These are phyloP conservation scores for Clarkia xantiana DNA, from an alignment of 345 rosid species.

Conservation along the genomic window DNA sequence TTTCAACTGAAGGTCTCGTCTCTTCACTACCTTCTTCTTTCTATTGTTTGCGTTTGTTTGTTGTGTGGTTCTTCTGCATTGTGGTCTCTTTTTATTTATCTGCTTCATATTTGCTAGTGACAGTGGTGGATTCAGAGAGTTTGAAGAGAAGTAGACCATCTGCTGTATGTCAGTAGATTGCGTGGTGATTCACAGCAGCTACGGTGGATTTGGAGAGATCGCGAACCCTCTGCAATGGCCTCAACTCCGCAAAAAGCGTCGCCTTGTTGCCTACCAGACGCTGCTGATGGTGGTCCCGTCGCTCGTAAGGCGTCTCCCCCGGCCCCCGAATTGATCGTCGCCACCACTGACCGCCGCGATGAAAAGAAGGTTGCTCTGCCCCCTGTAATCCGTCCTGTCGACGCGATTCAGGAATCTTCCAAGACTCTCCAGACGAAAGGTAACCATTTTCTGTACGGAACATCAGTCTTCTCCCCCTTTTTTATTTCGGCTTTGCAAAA, in stretches of 20 bases:
- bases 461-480: neutral
- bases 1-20: neutral
- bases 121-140: conserved; percentile 1
- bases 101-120: neutral
- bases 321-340: conserved; percentile 28
- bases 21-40: too few relatives aligned
- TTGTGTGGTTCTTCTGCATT: too few relatives aligned
- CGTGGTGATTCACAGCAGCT: conserved; percentile 37
- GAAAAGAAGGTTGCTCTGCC: conserved; percentile 30
- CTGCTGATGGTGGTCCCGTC: conserved; percentile 1
- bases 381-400: conserved; percentile 49
- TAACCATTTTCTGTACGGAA: conserved; percentile 6
- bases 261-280: conserved; percentile 16
- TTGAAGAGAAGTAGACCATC: conserved; percentile 3
- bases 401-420: conserved; percentile 44
- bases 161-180: conserved; percentile 97
- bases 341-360: conserved; percentile 12
- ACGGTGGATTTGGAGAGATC: conserved; percentile 72
- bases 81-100: neutral
- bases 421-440: conserved; percentile 44
- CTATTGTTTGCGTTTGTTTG: too few relatives aligned
- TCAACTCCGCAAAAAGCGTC: conserved; percentile 76
- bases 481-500: neutral
- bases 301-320: conserved; percentile 20
- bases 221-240: conserved; percentile 94